Base-by-base conservation (phyloP, 169 alveolate species). In the Cryptosporidium sp. region DNA sequence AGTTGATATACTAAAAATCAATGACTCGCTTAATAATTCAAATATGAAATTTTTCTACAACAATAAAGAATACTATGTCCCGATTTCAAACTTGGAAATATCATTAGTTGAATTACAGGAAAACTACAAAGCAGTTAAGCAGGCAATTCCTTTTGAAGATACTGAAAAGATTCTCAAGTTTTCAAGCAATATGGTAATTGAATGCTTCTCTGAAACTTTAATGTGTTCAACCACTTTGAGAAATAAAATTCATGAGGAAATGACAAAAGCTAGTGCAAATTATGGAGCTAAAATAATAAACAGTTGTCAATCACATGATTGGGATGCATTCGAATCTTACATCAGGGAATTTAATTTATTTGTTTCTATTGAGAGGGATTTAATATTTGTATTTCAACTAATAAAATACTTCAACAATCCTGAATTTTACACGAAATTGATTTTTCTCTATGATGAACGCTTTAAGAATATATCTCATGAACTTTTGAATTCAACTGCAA, bases 321-420 rank as follows among this genome's bases (percentile, higher is more conserved):
- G 74, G 89, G 62, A 14, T 31, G 80, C 41, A 16, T 62, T 80
- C 18, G 89, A 80, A 50, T 59, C 67, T 1, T 80, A 62, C 62
- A 21, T 35, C 8, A 59, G 74, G 12, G 68, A 59, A 41, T 80
- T 80, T 48, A 59, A 80, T 39, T 41, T 39, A 61, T 80, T 61
- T 23, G 75, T 80, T n/a, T 62, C 89, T 26, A 62, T 65, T 12
- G 89, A 80, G 70, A 59, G 89, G 18, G 89, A 80, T 62, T 39
- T 80, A 43, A 50, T 80, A 35, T 50, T 80, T 39, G 21, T 80
- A 1, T 62, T 41, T 18, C 89, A 65, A 65, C 39, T 80, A 45
- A 37, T 65, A 3, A 45, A 59, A 6, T 59, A 80, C 45, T 80
- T 80, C 43, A 80, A 59, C 39, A 62, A 65, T 18, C 45, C 89